Evolutionary conservation across 2,329 filamentous ascomycete genomes (phyloP).

Genomic region (Macroventuria anomochaeta): DNA sequence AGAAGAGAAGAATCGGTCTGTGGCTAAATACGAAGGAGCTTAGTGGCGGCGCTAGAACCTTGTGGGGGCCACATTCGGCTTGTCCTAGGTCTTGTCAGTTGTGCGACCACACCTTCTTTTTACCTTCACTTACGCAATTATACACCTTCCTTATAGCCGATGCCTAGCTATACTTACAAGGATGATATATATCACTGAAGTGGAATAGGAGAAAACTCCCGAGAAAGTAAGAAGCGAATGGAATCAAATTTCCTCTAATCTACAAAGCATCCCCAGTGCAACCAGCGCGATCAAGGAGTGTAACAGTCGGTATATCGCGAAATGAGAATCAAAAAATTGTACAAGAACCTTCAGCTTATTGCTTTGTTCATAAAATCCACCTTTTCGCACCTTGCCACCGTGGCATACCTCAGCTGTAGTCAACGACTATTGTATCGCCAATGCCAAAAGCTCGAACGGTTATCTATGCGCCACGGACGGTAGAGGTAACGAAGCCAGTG

Average conservation of each 20-base stretch:
- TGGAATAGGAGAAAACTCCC: too few relatives aligned
- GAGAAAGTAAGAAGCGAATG: constrained; percentile 3
- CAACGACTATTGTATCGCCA: neutral
- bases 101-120: too few relatives aligned
- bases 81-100: too few relatives aligned
- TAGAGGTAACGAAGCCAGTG: constrained; percentile 12
- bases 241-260: neutral
- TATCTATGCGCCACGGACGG: constrained; percentile 7
- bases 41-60: too few relatives aligned
- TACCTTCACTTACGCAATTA: too few relatives aligned
- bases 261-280: neutral
- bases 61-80: too few relatives aligned
- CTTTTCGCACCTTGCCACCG: neutral
- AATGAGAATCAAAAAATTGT: constrained; percentile 1
- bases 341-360: constrained; percentile 6
- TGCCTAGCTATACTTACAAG: too few relatives aligned
- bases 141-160: too few relatives aligned
- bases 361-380: neutral
- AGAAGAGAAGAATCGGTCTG: too few relatives aligned
- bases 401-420: neutral
- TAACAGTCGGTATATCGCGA: neutral
- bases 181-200: too few relatives aligned
- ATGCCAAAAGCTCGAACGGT: neutral
- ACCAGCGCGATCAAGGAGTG: constrained; percentile 16
- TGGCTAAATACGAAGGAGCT: too few relatives aligned